Conservation (phyloP, 1,139 yeast species). For the Candida sp. region DNA sequence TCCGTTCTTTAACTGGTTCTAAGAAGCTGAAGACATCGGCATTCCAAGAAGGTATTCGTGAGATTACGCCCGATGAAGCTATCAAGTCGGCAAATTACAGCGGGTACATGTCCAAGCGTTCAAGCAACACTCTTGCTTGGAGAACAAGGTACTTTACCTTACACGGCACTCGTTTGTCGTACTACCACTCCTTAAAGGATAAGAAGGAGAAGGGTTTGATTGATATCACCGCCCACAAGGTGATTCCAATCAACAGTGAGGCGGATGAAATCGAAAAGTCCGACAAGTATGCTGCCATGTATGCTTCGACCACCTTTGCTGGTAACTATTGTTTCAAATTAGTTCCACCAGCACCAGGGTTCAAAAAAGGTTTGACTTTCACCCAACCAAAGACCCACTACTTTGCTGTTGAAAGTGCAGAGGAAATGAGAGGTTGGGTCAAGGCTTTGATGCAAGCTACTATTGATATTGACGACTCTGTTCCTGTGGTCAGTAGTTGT, state of each 20-base stretch:
- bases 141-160: conserved; percentile 86
- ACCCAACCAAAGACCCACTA: conserved; percentile 97
- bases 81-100: conserved; percentile 74
- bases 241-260: conserved; percentile 58
- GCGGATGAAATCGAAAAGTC: conserved; percentile 66
- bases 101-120: conserved; percentile 96
- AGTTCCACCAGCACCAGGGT: conserved; percentile 98
- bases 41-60: conserved; percentile 89
- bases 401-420: conserved; percentile 91
- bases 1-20: conserved; percentile 44
- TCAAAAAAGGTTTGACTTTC: conserved; percentile 91
- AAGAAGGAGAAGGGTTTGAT: conserved; percentile 88
- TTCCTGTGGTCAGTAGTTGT: conserved; percentile 95
- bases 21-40: conserved; percentile 83
- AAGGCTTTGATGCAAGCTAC: conserved; percentile 96
- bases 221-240: conserved; percentile 95
- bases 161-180: conserved; percentile 92
- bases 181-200: conserved; percentile 82
- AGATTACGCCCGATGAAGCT: conserved; percentile 78
- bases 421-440: conserved; percentile 96
- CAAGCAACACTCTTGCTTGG: conserved; percentile 91
- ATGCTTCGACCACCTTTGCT: conserved; percentile 93
- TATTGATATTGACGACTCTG: conserved; percentile 91
- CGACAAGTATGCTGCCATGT: conserved; percentile 80
- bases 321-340: conserved; percentile 93